Conservation (phyloP, 441 rosid species). For the Euphorbia schlechtendalii region DNA sequence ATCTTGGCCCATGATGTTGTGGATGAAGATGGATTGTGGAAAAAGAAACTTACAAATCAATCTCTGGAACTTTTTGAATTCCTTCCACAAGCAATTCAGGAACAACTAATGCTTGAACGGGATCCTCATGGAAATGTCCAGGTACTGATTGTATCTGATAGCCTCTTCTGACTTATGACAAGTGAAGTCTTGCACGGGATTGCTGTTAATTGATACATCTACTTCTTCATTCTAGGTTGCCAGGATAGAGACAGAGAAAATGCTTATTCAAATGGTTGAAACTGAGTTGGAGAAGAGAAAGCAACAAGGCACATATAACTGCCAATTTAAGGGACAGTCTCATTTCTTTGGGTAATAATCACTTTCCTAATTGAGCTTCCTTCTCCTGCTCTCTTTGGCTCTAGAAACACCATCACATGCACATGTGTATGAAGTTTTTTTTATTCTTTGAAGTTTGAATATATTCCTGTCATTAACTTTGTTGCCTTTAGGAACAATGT, state of each 20-base stretch:
- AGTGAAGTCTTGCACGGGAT: background rate
- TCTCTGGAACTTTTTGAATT: constrained; percentile 77
- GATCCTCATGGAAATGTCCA: constrained; percentile 99
- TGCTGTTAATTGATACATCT: constrained; percentile 9
- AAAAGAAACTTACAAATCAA: constrained; percentile 71
- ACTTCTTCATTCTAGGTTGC: constrained; percentile 51
- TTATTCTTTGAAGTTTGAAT: background rate
- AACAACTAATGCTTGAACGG: constrained; percentile 97
- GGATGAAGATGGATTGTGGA: constrained; percentile 80
- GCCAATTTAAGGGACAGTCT: constrained; percentile 78
- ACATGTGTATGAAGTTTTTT: background rate
- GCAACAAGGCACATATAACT: constrained; percentile 66
- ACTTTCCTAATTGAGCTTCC: background rate
- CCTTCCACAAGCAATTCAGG: constrained; percentile 82
- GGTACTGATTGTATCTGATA: constrained; percentile 35
- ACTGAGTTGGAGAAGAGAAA: constrained; percentile 88
- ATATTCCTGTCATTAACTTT: background rate
- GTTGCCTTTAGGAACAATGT: background rate
- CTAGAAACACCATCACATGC: background rate
- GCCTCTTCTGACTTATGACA: constrained; percentile 14
- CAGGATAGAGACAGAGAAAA: constrained; percentile 97
- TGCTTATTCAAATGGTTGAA: constrained; percentile 99
- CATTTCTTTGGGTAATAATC: constrained; percentile 87
- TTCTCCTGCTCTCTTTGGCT: background rate
- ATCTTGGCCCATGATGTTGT: constrained; percentile 77